Evolutionary conservation across 805 yeast species (phyloP), one percentile per base, ranked within the genome.

Genomic region (Candida ovalis): DNA sequence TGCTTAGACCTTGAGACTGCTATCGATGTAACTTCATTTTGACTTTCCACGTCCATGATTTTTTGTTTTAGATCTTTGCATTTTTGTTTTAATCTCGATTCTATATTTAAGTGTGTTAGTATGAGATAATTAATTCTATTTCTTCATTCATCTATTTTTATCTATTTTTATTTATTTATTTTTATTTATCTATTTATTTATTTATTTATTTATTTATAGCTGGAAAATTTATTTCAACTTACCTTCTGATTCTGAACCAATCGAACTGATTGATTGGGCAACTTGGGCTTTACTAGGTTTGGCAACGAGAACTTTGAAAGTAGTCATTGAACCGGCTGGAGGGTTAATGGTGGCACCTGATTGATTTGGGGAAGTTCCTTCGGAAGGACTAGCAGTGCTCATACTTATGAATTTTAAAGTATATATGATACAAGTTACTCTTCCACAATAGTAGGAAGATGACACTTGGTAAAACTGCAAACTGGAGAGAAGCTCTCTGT

Each of bases 1-100:
- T 81, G 75, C 53, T 87, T 81, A 12, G 95, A 83, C 57, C 96
- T 79, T 15, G 84, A 78, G 30, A 94, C 80, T 1, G 94, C 87
- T 27, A 89, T 68, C 0, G 90, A 77, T 46, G 89, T 80, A 7
- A 81, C 70, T 61, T 88, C 94, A 64, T 90, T 92, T 58, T 81
- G 81, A 45, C 80, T 82, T 59, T 89, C 95, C 28, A 90, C 76
- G 53, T 85, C 88, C 3, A 71, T 69, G 35, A 91, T 82, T 58
- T 89, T 76, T 54, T 75, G 74, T 63, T 83, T 82, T 57, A 90
- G 73, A 43, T 84, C 91, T 58, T 74, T 75, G 68, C 95, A 87
- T 66, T 86, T 85, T 54, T 77, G 81, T 53, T 75, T 77, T 63
- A 79, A 76, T 42, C 72, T 69, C 28, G 64, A 61, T 46, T 70